Conservation (phyloP, 2,329 filamentous ascomycete species). For the Clonostachys sp. region DNA sequence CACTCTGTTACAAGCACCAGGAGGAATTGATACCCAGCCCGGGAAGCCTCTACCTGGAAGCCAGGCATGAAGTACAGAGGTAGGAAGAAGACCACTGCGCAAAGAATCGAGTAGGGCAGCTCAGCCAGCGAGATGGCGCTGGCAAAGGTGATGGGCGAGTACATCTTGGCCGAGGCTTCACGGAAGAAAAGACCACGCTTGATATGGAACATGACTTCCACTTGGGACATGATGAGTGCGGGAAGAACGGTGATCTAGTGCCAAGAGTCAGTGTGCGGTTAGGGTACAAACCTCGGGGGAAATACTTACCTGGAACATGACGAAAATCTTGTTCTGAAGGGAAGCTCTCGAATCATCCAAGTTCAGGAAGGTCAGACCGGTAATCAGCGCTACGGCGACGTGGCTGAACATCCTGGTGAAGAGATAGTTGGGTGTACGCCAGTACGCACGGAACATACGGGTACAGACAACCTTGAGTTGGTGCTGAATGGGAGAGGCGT, state of each 20-base stretch:
- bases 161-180: slow-evolving; percentile 82
- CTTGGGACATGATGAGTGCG: slow-evolving; percentile 76
- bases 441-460: slow-evolving; percentile 75
- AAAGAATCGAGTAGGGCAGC: slow-evolving; percentile 78
- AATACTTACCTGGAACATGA: slow-evolving; percentile 86
- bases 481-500: slow-evolving; percentile 73
- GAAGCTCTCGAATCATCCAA: slow-evolving; percentile 71
- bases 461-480: slow-evolving; percentile 73
- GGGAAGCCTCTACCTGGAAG: slow-evolving; percentile 54
- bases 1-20: slow-evolving; percentile 80
- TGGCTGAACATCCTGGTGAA: slow-evolving; percentile 87
- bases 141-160: slow-evolving; percentile 75
- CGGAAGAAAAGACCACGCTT: slow-evolving; percentile 80
- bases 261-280: no score
- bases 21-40: slow-evolving; percentile 83
- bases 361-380: slow-evolving; percentile 74
- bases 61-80: slow-evolving; percentile 83
- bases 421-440: slow-evolving; percentile 83
- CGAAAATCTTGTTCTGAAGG: slow-evolving; percentile 81
- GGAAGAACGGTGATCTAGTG: slow-evolving; percentile 61
- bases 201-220: slow-evolving; percentile 76
- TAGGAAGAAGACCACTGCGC: slow-evolving; percentile 75
- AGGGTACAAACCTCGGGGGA: slow-evolving; percentile 39
- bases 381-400: slow-evolving; percentile 70
- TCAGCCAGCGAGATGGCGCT: slow-evolving; percentile 77